Base-by-base conservation (phyloP, 768 basidiomycete genomes). In the Austroboletus festivus region DNA sequence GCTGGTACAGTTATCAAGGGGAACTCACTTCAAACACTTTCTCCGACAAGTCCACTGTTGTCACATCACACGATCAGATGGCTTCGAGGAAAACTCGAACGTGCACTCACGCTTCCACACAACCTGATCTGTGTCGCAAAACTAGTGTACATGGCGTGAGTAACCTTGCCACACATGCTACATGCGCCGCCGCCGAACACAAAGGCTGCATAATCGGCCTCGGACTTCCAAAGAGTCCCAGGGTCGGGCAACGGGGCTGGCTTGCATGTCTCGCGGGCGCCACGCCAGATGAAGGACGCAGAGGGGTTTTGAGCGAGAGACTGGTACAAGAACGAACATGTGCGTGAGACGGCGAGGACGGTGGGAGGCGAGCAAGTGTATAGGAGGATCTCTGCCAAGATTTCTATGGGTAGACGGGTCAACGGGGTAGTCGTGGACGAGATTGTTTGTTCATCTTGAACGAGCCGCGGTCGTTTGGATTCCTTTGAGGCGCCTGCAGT, bases 181-280 rank as follows among this genome's bases (percentile, higher is more conserved):
- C 86, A 89, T 2, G 51, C 16, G 0, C 83, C 83, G 0, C 63
- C 62, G 54, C 80, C 79, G 48, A 84, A 88, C 20, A 87, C 51
- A 46, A 86, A 78, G 0, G 83, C 78, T n/a, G 81, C 82, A 60
- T 81, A 85, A 0, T 77, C 69, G 0, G 79, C 58, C 56, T 89
- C 86, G 5, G 71, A 76, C 5, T 37, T 47, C 44, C 59, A 28
- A 28, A 5, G 12, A 28, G 12, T 28, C 78, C 47, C 66, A 3
- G 75, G 78, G 5, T 73, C 71, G 1, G 77, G 80, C 10, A 80
- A 63, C 6, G 71, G 57, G 1, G 8, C 16, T 0, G 70, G 70
- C 7, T 41, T 18, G 52, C 63, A 73, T 6, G 63, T 53, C 22
- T 68, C 52, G 20, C 86, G 73, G 26, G 75, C 75, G 8, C 65